Base-by-base conservation (phyloP, 768 basidiomycete genomes). In the Phallus indusiatus region DNA sequence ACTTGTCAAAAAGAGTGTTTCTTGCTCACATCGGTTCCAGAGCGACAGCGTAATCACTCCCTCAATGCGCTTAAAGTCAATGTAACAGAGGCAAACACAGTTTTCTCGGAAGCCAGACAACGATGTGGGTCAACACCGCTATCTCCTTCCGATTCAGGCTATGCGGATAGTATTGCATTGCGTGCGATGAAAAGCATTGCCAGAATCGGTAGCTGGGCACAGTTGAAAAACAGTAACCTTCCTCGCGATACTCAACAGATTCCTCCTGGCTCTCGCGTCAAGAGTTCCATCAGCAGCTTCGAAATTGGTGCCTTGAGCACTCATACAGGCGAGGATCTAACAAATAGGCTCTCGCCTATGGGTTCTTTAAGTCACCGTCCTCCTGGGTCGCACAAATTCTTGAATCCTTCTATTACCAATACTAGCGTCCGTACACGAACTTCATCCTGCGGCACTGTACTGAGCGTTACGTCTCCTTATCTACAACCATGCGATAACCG, bases 151-250 rank as follows among this genome's bases (percentile, higher is more conserved):
- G 61, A 62, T 49, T 61, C 47, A 24, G 34, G 37, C 16, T 36
- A 54, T 10, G 11, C 36, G 33, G 33, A 16, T 42, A 35, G 18
- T 34, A 42, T 18, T 51, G n/a, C 48, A 22, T 11, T 91, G 74
- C 77, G 85, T 47, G 85, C 84, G 14, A 83, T 92, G 63, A 76
- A 84, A 24, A 84, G 83, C 1, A 69, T 90, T 47, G 88, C 89
- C 3, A 74, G 83, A 35, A 83, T 90, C 50, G 80, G 83, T 1
- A 85, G 84, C 65, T 87, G 87, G 86, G 81, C 82, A 21, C 83
- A 84, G 65, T 70, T 82, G 57, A 77, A 72, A 67, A 72, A 70
- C 16, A 72, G 60, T 1, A 71, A 76, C 5, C 74, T 69, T 55
- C 66, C 67, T 11, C 42, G n/a, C n/a, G 42, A 42, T n/a, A 42